These are phyloP conservation scores for Cladosporium cucumerinum DNA, from an alignment of 2,329 filamentous ascomycete species.

Conservation along the genomic window DNA sequence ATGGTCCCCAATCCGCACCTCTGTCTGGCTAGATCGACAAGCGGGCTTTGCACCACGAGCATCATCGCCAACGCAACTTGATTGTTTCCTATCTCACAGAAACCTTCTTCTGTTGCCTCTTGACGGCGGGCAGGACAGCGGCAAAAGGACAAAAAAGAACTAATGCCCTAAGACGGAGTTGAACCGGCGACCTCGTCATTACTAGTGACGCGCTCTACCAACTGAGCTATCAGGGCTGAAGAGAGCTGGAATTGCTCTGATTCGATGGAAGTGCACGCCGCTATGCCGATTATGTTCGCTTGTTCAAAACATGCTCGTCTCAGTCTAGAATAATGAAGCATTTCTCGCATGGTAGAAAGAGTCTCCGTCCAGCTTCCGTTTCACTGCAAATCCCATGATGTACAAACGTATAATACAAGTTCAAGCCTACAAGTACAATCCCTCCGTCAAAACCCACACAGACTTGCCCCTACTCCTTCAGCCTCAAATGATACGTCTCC, in stretches of 20 bases:
- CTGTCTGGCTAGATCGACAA: neutral
- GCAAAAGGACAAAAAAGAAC: slow-evolving; percentile 1
- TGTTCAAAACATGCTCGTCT: neutral
- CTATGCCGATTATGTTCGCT: neutral
- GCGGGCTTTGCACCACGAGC: neutral
- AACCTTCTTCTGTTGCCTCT: neutral
- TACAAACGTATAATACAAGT: neutral
- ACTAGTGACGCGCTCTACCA: slow-evolving; percentile 17
- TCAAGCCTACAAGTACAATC: neutral
- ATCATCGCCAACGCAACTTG: neutral
- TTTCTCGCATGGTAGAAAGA: too few relatives aligned
- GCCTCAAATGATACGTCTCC: slow-evolving; percentile 56
- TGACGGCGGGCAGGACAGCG: neutral
- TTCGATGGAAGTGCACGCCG: neutral
- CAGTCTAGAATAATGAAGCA: too few relatives aligned
- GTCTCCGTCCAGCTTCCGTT: neutral
- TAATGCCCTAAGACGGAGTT: slow-evolving; percentile 13
- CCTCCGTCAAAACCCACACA: too few relatives aligned
- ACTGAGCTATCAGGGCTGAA: slow-evolving; percentile 15
- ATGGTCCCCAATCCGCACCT: neutral
- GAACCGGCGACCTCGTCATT: slow-evolving; percentile 16
- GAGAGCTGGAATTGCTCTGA: neutral
- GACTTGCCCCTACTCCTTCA: slow-evolving; percentile 18
- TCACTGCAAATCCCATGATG: neutral
- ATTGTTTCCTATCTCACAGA: neutral